A percentile compares a stretch with the other conserved stretches of the same genome.
Evolutionary conservation across 768 basidiomycete genomes (phyloP).

Genomic region (Boletus rubescentipes): DNA sequence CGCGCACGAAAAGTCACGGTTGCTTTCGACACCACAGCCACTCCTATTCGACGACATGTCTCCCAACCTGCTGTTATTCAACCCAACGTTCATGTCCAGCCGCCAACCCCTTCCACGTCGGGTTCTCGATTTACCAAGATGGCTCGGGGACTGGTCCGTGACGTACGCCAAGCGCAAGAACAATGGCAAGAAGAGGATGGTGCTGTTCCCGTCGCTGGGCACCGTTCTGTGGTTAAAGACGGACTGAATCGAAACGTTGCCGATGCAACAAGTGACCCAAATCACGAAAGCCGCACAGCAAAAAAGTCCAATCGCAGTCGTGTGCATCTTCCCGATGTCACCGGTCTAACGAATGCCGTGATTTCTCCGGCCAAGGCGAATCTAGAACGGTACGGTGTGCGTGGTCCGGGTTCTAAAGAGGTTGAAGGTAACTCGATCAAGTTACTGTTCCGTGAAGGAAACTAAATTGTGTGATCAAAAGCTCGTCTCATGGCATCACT

Average conservation of each 20-base stretch:
- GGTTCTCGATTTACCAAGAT: conserved; percentile 61
- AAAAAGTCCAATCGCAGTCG: conserved; percentile 36
- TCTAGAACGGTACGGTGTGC: conserved; percentile 50
- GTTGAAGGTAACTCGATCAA: conserved; percentile 52
- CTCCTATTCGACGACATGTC: conserved; percentile 26
- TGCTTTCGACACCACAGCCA: conserved; percentile 28
- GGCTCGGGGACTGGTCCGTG: conserved; percentile 54
- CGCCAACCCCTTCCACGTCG: conserved; percentile 57
- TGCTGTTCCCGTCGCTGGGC: not conserved
- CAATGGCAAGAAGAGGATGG: conserved; percentile 10
- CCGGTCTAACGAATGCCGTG: conserved; percentile 77
- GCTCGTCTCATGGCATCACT: conserved; percentile 64
- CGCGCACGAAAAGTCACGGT: conserved; percentile 31
- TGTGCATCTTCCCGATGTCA: conserved; percentile 76
- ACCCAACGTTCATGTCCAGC: conserved; percentile 54
- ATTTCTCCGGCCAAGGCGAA: conserved; percentile 65
- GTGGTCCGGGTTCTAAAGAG: conserved; percentile 51
- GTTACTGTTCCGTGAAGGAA: not conserved
- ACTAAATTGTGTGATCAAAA: conserved; percentile 25
- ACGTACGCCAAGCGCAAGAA: conserved; percentile 47
- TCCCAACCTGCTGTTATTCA: conserved; percentile 30
- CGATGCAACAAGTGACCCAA: conserved; percentile 3
- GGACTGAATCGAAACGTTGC: conserved; percentile 27
- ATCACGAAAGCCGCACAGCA: conserved; percentile 8
- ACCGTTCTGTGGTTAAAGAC: conserved; percentile 22